These are phyloP conservation scores for Escallonia herrerae DNA, from an alignment of 129 eudicot species.

Conservation along the genomic window DNA sequence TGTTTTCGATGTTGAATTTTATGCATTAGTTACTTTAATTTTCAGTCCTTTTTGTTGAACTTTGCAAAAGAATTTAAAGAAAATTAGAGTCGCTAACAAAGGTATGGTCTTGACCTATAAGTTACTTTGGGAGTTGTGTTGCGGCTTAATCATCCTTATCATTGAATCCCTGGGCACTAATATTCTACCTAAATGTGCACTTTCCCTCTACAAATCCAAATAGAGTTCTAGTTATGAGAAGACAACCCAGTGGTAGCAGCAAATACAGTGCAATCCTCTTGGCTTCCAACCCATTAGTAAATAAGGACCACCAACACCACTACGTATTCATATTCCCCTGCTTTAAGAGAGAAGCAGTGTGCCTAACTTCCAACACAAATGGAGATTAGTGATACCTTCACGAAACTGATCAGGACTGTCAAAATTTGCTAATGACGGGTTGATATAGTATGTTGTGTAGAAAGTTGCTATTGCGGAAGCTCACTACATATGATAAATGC, in stretches of 20 bases:
- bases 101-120: slow-evolving; percentile 26
- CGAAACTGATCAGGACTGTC: slow-evolving; percentile 47
- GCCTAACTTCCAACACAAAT: no score
- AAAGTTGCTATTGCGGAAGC: slow-evolving; percentile 60
- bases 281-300: slow-evolving; percentile 54
- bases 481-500: slow-evolving; percentile 43
- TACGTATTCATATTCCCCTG: no score
- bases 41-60: no score
- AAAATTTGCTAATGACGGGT: slow-evolving; percentile 52
- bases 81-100: no score
- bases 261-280: slow-evolving; percentile 83
- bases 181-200: slow-evolving; percentile 58
- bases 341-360: no score
- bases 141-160: slow-evolving; percentile 54
- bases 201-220: slow-evolving; percentile 66
- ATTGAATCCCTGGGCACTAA: slow-evolving; percentile 59
- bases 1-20: no score
- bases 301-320: neutral
- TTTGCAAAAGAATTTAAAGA: no score
- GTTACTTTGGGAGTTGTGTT: slow-evolving; percentile 36
- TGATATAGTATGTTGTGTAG: slow-evolving; percentile 56
- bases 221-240: slow-evolving; percentile 64
- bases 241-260: slow-evolving; percentile 84
- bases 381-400: neutral
- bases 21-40: no score